phyloP scores from a whole-genome alignment of 164 flowering plant species.

The Vitis amurensis region DNA sequence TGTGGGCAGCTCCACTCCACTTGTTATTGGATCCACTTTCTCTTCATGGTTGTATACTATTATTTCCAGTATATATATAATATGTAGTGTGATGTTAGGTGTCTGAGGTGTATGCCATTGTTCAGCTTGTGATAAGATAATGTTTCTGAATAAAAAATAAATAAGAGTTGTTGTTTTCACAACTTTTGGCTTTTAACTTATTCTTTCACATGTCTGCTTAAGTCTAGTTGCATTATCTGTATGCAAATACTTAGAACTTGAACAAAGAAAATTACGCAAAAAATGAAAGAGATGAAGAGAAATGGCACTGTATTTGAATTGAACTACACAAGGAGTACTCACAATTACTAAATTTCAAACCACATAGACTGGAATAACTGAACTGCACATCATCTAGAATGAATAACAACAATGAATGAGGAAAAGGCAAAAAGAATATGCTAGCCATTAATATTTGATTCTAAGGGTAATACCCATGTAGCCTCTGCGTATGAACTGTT shows the following conservation, averaged over 20 bases:
- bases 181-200: background rate
- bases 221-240: background rate
- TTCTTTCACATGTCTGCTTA: background rate
- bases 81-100: conserved; percentile 13
- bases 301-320: no score
- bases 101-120: conserved; percentile 12
- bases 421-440: background rate
- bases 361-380: background rate
- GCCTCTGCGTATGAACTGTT: background rate
- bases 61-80: background rate
- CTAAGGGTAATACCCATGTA: no score
- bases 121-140: conserved; percentile 12
- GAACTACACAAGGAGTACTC: no score
- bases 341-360: background rate
- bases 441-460: no score
- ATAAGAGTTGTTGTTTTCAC: background rate
- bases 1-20: conserved; percentile 2
- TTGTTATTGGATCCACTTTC: conserved; percentile 13
- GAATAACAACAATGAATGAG: background rate
- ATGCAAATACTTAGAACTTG: no score
- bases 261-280: no score
- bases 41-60: conserved; percentile 5
- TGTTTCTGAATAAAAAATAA: background rate
- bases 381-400: background rate
- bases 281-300: no score